Percentiles rank a stretch among this genome's conserved stretches.
phyloP scores from a whole-genome alignment of 305 asterid genomes.

The Euphrasia arctica region DNA sequence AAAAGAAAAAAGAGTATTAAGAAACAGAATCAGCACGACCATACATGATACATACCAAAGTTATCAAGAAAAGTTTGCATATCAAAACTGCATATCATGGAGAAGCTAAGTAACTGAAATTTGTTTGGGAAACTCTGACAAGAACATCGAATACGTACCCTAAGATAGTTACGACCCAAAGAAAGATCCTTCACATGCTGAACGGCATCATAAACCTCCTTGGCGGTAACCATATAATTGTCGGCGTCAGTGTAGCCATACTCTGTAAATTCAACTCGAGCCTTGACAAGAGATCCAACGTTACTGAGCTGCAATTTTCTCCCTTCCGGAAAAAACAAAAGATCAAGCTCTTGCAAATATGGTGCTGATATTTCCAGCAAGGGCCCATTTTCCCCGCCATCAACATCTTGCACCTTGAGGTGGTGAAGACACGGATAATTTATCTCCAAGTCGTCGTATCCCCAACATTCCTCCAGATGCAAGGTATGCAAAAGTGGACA shows the following conservation, averaged over 20 bases:
- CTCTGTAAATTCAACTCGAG: not conserved
- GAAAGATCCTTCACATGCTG: not conserved
- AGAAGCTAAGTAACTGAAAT: not conserved
- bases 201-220: not conserved
- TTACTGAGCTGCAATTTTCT: not conserved
- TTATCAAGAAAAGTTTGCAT: not conserved
- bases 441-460: not conserved
- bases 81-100: not conserved
- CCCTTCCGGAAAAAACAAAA: not conserved
- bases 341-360: not conserved
- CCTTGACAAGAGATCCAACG: not conserved
- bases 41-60: not conserved
- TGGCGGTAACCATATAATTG: not conserved
- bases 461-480: not conserved
- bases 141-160: not conserved
- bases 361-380: slow-evolving; percentile 4
- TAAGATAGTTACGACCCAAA: not conserved
- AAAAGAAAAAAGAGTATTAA: too few relatives aligned
- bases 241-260: not conserved
- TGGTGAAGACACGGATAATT: not conserved
- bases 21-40: not conserved
- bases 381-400: not conserved
- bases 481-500: not conserved
- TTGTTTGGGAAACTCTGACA: not conserved
- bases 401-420: not conserved